Base-by-base conservation (phyloP, 2,329 filamentous ascomycete genomes). In the Ascochyta rabiei region DNA sequence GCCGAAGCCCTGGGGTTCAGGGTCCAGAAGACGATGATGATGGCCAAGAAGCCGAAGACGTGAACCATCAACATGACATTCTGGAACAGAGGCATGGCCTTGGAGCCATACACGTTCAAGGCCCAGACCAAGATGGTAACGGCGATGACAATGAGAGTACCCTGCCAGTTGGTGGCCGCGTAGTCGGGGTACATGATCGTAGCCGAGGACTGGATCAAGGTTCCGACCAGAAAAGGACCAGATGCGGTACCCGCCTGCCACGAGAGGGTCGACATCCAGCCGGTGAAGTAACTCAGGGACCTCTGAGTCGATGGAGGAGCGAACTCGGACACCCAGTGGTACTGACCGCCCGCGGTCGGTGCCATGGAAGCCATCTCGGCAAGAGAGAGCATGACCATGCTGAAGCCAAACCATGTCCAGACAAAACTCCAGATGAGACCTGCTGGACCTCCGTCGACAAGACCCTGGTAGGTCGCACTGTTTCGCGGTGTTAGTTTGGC, bases 191-290 rank as follows among this genome's bases (percentile, higher is more conserved):
- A 76, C 56, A 80, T 72, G 45, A 74, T 69, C 19, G 79, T 76
- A 10, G 78, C 68, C 4, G 63, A 70, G 2, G 75, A 72, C 51
- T 82, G 79, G 33, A 82, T 80, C 37, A 82, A 63, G 0, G 77
- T 80, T 6, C 79, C 80, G 0, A 78, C 77, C 8, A 82, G 71
- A 59, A 80, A 82, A 0, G 77, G 75, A 2, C 79, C 80, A 4
- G 76, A 78, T 10, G 80, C 80, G 23, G 75, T 76, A 13, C 78
- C 79, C 9, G 80, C 78, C 61, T 82, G 80, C 80, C 80, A 83
- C 9, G 76, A 77, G 4, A 83, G 62, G 1, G 78, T 78, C 0
- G 76, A 77, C 69, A 81, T 79, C 81, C 81, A 83, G 4, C 80
- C 77, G 62, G 63, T 61, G 49, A 62, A 63, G 53, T 61, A 64